These are phyloP conservation scores for Pleurotus platypus DNA, from an alignment of 768 basidiomycete species.

Conservation along the genomic window DNA sequence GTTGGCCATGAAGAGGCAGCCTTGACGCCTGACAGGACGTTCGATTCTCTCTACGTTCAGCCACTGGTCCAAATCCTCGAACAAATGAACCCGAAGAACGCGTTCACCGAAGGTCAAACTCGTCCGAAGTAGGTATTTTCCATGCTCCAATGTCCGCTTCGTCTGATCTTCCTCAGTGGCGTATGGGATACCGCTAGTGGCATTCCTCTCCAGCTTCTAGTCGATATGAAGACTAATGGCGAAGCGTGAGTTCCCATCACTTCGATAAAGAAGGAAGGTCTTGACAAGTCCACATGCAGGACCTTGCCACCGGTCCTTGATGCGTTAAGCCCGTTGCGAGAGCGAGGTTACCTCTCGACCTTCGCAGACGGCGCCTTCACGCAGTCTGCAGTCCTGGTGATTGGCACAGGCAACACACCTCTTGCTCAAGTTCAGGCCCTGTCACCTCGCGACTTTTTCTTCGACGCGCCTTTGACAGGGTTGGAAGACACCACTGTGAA, in stretches of 20 bases:
- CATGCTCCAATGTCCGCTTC: too few relatives aligned
- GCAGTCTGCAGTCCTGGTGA: conserved; percentile 33
- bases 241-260: conserved; percentile 26
- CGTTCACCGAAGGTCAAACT: conserved; percentile 38
- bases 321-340: conserved; percentile 42
- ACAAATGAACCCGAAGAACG: conserved; percentile 35
- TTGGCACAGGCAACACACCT: conserved; percentile 52
- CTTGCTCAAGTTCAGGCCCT: conserved; percentile 40
- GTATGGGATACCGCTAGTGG: conserved; percentile 42
- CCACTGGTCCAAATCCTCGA: conserved; percentile 39
- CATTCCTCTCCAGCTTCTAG: conserved; percentile 41
- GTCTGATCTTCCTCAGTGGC: conserved; percentile 30
- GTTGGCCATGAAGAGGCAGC: conserved; percentile 44
- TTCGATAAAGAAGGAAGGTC: not conserved
- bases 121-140: conserved; percentile 31
- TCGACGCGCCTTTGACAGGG: conserved; percentile 46
- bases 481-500: conserved; percentile 32
- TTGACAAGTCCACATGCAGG: conserved; percentile 18
- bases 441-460: conserved; percentile 45
- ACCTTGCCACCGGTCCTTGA: conserved; percentile 40
- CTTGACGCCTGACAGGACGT: conserved; percentile 37
- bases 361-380: conserved; percentile 36
- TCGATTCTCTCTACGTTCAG: conserved; percentile 45
- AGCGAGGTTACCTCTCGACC: conserved; percentile 42
- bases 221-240: conserved; percentile 53